Conservation (phyloP, 148 eudicot species). For the Chenopodium suecicum region DNA sequence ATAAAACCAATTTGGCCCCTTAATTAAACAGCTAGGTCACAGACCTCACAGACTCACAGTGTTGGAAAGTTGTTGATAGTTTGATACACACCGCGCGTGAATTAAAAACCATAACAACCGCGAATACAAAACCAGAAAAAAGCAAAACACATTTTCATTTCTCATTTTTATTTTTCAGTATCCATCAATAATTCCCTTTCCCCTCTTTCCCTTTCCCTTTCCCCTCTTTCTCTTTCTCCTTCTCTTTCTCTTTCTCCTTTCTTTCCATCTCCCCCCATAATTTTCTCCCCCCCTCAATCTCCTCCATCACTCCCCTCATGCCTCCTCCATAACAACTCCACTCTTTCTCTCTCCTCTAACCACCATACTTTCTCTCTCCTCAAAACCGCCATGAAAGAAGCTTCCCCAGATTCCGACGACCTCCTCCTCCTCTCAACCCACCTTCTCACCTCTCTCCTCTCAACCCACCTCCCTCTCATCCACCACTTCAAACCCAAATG, state of each 20-base stretch:
- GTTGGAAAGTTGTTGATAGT: neutral
- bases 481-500: constrained; percentile 63
- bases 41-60: neutral
- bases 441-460: constrained; percentile 38
- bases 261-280: no score
- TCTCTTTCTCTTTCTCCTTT: neutral
- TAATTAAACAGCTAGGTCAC: no score
- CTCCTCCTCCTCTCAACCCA: constrained; percentile 15
- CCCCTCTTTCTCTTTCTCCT: neutral
- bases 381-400: constrained; percentile 38
- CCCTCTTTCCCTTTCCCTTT: neutral
- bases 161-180: no score
- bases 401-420: constrained; percentile 23
- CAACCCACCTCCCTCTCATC: constrained; percentile 36
- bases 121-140: neutral
- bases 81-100: neutral
- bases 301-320: neutral
- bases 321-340: neutral
- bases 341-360: constrained; percentile 2
- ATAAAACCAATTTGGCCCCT: no score
- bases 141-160: neutral
- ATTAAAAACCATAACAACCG: neutral
- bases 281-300: no score
- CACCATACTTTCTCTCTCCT: neutral
- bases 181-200: neutral